phyloP scores from a whole-genome alignment of 2,329 filamentous ascomycete species.

The Periglandula ipomoeae region DNA sequence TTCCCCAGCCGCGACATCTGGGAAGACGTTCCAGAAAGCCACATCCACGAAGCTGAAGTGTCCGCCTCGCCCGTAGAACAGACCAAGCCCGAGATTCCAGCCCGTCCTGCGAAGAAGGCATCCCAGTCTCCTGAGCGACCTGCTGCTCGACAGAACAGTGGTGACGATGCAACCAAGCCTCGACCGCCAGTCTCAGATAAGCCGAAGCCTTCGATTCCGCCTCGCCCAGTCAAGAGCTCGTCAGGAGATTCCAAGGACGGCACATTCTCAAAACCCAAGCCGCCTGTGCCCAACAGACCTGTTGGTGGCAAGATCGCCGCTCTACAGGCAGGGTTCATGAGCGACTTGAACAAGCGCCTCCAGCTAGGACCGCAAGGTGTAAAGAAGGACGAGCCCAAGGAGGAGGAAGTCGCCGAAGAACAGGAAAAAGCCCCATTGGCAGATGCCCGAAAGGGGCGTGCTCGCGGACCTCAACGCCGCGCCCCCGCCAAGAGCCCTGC shows the following conservation, averaged over 20 bases:
- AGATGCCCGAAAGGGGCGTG: conserved; percentile 85
- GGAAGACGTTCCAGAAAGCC: conserved; percentile 86
- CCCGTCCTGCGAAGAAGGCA: conserved; percentile 28
- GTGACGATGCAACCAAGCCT: conserved; percentile 26
- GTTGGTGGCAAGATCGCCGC: conserved; percentile 81
- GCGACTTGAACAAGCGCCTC: conserved; percentile 82
- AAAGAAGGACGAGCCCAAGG: conserved; percentile 60
- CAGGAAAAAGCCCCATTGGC: conserved; percentile 70
- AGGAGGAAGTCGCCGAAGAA: conserved; percentile 45
- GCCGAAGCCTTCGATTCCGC: conserved; percentile 52
- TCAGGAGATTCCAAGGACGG: conserved; percentile 32
- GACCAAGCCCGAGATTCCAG: conserved; percentile 20
- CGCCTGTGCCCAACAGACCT: conserved; percentile 66
- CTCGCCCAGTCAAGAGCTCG: conserved; percentile 47
- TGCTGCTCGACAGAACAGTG: conserved; percentile 36
- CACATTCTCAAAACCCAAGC: conserved; percentile 61
- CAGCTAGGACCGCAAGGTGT: conserved; percentile 74
- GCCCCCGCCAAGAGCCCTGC: conserved; percentile 47
- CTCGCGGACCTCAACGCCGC: conserved; percentile 75
- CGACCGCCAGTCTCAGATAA: conserved; percentile 40
- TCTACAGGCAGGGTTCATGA: conserved; percentile 85
- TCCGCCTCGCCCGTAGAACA: conserved; percentile 22
- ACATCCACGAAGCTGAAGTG: conserved; percentile 70
- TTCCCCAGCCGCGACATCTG: conserved; percentile 92
- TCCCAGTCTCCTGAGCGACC: conserved; percentile 34